Base-by-base conservation (phyloP, 768 basidiomycete species). In the Lentinula sp. region DNA sequence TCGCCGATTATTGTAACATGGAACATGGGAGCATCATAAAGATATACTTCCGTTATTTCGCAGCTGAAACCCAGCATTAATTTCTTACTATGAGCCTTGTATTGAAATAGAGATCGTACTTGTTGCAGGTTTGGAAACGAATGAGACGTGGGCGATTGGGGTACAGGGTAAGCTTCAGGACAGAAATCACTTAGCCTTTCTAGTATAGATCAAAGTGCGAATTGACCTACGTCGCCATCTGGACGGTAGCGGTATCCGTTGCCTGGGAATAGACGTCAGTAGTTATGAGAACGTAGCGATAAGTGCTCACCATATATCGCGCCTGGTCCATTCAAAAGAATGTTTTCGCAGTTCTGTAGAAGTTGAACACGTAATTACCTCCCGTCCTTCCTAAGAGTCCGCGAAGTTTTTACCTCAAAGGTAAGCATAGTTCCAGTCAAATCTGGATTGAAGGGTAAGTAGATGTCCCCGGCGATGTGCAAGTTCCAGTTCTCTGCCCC, bases 1-100 rank as follows among this genome's bases (percentile, higher is more conserved):
- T 63, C 62, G 8, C 66, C 68, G 23, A 68, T 66, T n/a, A 69
- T 64, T 0, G 68, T 69, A 35, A 69, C 68, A 57, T 69, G 68
- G 64, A 69, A 69, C 59, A 62, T 64, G 20, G 67, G 67, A 6
- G 67, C 58, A 52, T 68, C 64, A 55, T 61, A 68, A 16, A 68
- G 65, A 2, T 62, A 65, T 1, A 68, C 61, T 1, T 52, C 45
- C 2, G 67, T 66, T 36, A 68, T 68, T 23, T 66, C 67, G 50
- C 65, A 66, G 35, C 67, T 68, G 28, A 2, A 20, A 32, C 39
- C 36, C 16, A 16, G 4, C n/a, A 42, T 39, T 7, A 23, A 46
- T 18, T 41, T n/a, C 16, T 15, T 3, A 15, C 7, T 45, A 28
- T 13, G 5, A 33, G 39, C 12, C 3, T 2, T 20, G 33, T 6